A percentile compares a stretch with the other conserved stretches of the same genome.
Conservation (phyloP, 345 rosid genomes). For the Eutrema yunnanense region DNA sequence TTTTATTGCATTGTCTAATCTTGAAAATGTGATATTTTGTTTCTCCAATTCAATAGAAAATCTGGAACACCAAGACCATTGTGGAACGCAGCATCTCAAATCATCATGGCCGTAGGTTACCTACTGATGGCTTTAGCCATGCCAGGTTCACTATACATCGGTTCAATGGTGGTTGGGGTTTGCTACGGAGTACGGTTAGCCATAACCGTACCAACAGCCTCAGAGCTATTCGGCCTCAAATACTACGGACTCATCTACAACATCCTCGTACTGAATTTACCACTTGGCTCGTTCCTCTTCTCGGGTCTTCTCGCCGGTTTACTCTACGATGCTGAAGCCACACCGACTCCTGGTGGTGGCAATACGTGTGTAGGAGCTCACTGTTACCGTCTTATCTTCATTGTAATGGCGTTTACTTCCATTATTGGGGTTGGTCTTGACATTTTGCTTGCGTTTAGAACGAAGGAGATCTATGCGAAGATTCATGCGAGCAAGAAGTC, state of each 20-base stretch:
- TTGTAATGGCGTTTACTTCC: slow-evolving; percentile 43
- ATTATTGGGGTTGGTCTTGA: slow-evolving; percentile 44
- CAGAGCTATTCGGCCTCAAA: slow-evolving; percentile 60
- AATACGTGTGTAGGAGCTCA: slow-evolving; percentile 47
- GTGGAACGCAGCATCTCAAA: slow-evolving; percentile 50
- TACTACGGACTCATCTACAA: slow-evolving; percentile 46
- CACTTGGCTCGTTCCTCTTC: slow-evolving; percentile 54
- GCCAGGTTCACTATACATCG: slow-evolving; percentile 53
- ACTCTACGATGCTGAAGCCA: slow-evolving; percentile 51
- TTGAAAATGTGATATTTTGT: background rate
- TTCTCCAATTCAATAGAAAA: slow-evolving; percentile 29
- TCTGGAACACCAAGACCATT: slow-evolving; percentile 46
- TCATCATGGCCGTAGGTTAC: slow-evolving; percentile 45
- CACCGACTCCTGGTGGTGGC: slow-evolving; percentile 30
- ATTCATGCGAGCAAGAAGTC: slow-evolving; percentile 47
- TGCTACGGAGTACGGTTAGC: slow-evolving; percentile 52
- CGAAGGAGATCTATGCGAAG: slow-evolving; percentile 39
- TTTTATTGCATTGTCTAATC: slow-evolving; percentile 8
- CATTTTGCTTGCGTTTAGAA: slow-evolving; percentile 33
- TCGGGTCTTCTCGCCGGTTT: slow-evolving; percentile 60
- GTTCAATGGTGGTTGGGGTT: slow-evolving; percentile 48
- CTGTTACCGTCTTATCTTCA: slow-evolving; percentile 39
- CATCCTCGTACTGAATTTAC: slow-evolving; percentile 42
- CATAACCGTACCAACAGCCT: slow-evolving; percentile 42
- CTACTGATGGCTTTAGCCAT: slow-evolving; percentile 46